Conservation (phyloP, 306 rosid species). For the Dryas drummondii region DNA sequence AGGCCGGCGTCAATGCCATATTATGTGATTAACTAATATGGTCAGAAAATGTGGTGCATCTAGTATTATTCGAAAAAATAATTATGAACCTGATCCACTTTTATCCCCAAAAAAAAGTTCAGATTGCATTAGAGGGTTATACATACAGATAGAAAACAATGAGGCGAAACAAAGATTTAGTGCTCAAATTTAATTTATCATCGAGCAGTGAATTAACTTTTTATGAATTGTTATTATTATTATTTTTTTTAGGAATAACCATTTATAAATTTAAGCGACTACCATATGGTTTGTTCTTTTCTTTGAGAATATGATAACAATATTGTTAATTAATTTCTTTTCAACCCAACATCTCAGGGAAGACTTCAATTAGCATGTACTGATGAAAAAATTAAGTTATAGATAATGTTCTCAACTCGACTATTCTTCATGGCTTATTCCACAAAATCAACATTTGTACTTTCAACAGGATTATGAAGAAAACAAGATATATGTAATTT, state of each 20-base stretch:
- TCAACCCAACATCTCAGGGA: neutral
- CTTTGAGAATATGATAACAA: neutral
- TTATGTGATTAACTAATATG: no score
- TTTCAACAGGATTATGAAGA: neutral
- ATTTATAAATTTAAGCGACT: neutral
- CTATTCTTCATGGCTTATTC: neutral
- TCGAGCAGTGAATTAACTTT: neutral
- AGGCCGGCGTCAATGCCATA: neutral
- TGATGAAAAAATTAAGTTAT: neutral
- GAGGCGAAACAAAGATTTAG: neutral
- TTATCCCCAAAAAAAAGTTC: neutral
- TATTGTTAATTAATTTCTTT: neutral
- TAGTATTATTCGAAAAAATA: neutral
- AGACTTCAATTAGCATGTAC: neutral
- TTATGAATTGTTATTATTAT: neutral
- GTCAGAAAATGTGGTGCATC: no score
- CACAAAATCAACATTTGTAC: neutral
- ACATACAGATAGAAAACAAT: neutral
- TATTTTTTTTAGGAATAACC: no score
- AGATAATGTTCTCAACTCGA: no score
- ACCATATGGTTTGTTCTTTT: neutral
- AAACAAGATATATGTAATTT: neutral
- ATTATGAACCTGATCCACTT: conserved; percentile 6
- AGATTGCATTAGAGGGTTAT: neutral
- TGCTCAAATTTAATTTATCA: neutral